phyloP scores from a whole-genome alignment of 441 rosid genomes.

The Rhodomyrtus psidioides region DNA sequence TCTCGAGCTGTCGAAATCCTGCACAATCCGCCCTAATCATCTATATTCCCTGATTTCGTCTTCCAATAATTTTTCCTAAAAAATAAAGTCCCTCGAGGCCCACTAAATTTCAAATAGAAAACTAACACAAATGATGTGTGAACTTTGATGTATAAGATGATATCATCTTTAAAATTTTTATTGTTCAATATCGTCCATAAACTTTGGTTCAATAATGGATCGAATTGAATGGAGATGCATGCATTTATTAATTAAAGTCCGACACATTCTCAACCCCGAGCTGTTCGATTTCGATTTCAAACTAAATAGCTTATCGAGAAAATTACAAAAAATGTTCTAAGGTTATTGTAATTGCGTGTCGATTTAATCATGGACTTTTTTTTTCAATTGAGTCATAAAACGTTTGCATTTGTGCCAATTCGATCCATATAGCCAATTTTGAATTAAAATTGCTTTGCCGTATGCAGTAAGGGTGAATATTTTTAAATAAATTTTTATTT shows the following conservation, averaged over 20 bases:
- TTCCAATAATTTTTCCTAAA: no score
- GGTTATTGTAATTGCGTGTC: no score
- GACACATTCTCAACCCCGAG: neutral
- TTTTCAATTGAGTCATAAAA: no score
- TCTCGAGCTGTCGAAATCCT: neutral
- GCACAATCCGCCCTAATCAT: neutral
- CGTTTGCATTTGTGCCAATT: no score
- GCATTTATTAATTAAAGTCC: neutral
- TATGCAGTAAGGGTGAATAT: no score
- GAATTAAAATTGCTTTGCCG: no score
- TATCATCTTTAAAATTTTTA: neutral
- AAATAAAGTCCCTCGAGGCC: neutral
- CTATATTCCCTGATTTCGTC: neutral
- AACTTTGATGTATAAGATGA: neutral
- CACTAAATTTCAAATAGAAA: neutral
- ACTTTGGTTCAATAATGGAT: fast-evolving
- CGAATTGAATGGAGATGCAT: neutral
- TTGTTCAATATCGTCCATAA: fast-evolving
- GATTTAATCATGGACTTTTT: no score
- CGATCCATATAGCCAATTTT: no score
- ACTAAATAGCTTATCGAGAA: neutral
- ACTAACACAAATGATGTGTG: neutral
- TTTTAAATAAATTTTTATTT: no score
- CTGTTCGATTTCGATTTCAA: neutral
- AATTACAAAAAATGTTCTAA: no score